These are phyloP conservation scores for Xerocomellus amylosporus DNA, from an alignment of 768 basidiomycete genomes.

Conservation along the genomic window DNA sequence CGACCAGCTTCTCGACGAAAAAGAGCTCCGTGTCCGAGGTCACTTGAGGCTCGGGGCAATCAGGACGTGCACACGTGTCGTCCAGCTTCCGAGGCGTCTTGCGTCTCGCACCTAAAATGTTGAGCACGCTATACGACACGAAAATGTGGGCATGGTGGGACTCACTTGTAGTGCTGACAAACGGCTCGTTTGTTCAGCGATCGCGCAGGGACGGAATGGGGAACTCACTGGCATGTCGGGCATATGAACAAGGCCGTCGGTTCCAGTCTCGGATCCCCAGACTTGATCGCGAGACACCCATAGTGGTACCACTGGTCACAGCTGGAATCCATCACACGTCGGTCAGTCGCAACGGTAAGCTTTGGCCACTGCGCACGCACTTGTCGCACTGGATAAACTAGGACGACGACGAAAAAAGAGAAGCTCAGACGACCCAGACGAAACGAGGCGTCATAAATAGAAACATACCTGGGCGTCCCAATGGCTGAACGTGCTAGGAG, in stretches of 20 bases:
- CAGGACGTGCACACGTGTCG: conserved; percentile 25
- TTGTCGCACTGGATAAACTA: conserved; percentile 37
- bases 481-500: conserved; percentile 6
- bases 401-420: not conserved
- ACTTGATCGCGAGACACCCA: conserved; percentile 45
- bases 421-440: not conserved
- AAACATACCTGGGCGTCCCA: conserved; percentile 26
- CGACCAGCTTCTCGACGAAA: conserved; percentile 30
- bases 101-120: conserved; percentile 15
- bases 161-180: conserved; percentile 14
- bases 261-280: conserved; percentile 38
- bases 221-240: conserved; percentile 39
- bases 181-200: not conserved
- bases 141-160: not conserved
- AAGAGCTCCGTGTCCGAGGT: conserved; percentile 10
- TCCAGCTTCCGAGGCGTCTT: conserved; percentile 6
- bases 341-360: not conserved
- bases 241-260: conserved; percentile 37
- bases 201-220: not conserved
- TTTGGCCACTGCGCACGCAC: conserved; percentile 17
- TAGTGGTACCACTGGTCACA: conserved; percentile 51
- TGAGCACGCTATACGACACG: not conserved
- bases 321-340: conserved; percentile 19
- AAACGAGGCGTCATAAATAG: not conserved
- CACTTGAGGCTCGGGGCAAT: conserved; percentile 19